Base-by-base conservation (phyloP, 768 basidiomycete genomes). In the Tylopilus felleus region DNA sequence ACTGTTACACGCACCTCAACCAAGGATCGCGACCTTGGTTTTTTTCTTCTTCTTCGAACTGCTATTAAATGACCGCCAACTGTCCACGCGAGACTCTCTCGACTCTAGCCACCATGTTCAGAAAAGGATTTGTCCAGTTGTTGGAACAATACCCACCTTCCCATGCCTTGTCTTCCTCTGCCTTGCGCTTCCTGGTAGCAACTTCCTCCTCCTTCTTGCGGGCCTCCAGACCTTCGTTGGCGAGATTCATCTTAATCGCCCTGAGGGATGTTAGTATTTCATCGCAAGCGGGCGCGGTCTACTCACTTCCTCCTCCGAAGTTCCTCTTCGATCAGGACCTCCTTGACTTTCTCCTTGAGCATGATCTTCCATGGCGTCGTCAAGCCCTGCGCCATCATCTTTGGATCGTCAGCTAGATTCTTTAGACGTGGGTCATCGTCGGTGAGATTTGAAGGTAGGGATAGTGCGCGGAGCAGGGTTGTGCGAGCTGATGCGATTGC, bases 151-250 rank as follows among this genome's bases (percentile, higher is more conserved):
- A 62, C 73, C 35, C 59, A 93, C 93, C 91, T 77, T 96, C 93
- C 93, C 93, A 97, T 23, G 70, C 74, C 61, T 85, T 88, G 61
- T 95, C 91, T 7, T 94, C 90, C 61, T 95, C 92, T 1, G 80
- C 87, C 72, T 96, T 96, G 50, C 93, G 80, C 70, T 96, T 96
- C 74, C 72, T 84, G 33, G 82, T 64, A 22, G 77, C 72, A 12
- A 88, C 78, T 60, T 94, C 94, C 53, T 93, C 91, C 49, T 97
- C 93, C 67, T 92, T 93, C 77, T 88, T 90, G 63, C 86, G 80
- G n/a, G 94, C 94, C 66, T 96, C 93, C 5, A 94, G 74, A 4
- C 93, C 93, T 69, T 94, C 92, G 61, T 94, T 94, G 8, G 92
- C 92, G 51, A 94, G 71, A 66, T 92, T 92, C 84, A 93, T 84